Evolutionary conservation across 2,329 filamentous ascomycete species (phyloP).

Genomic region (Pezicula neosporulosa): DNA sequence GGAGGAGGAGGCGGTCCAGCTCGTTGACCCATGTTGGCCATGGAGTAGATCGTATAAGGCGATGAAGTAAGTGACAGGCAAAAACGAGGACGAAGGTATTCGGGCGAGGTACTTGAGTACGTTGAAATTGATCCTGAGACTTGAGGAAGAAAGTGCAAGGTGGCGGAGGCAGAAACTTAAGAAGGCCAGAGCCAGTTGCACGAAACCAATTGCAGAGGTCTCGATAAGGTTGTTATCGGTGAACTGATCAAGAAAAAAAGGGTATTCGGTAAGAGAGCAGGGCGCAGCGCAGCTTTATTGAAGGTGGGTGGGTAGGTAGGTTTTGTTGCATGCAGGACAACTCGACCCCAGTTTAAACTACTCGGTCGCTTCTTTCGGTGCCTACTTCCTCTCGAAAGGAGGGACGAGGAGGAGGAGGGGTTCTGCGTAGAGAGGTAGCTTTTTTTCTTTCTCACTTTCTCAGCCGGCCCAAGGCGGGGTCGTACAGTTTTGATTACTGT

Average conservation of each 20-base stretch:
- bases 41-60: not conserved
- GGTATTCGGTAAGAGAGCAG: not conserved
- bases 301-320: not conserved
- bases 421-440: no score
- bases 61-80: not conserved
- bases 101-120: not conserved
- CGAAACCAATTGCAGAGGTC: not conserved
- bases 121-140: not conserved
- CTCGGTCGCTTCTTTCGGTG: no score
- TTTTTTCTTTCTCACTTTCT: no score
- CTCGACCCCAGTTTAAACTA: no score
- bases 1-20: conserved; percentile 4
- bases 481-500: no score
- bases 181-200: not conserved
- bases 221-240: not conserved
- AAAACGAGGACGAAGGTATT: not conserved
- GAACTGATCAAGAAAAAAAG: not conserved
- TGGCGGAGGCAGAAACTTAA: conserved; percentile 2
- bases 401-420: no score
- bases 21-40: not conserved
- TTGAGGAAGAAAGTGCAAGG: conserved; percentile 1
- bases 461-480: no score
- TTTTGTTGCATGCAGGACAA: no score
- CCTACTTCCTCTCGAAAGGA: no score
- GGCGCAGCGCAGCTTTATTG: not conserved